Percentiles rank a stretch among this genome's conserved stretches.
Conservation (phyloP, 768 basidiomycete species). For the Termitomyces eurrhizus region DNA sequence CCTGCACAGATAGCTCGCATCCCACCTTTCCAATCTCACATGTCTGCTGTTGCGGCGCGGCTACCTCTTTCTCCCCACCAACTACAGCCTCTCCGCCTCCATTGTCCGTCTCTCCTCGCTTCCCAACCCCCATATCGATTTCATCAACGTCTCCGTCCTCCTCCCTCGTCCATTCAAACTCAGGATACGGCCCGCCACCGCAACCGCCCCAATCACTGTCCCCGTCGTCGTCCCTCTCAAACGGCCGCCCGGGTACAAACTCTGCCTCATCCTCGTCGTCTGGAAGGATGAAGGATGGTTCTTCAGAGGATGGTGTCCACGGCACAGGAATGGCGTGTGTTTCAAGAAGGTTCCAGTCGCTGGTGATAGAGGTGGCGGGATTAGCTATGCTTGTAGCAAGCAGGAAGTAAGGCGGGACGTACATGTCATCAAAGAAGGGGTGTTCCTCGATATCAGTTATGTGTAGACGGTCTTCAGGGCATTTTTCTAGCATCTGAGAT, state of each 20-base stretch:
- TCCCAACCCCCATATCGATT: neutral
- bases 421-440: neutral
- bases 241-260: neutral
- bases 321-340: neutral
- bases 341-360: neutral
- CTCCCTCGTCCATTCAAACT: neutral
- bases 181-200: neutral
- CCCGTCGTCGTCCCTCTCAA: neutral
- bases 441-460: neutral
- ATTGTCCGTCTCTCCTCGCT: neutral
- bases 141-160: neutral
- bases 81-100: neutral
- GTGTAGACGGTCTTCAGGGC: neutral
- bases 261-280: neutral
- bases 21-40: neutral
- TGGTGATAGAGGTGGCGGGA: neutral
- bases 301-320: neutral
- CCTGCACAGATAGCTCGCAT: too few species aligned
- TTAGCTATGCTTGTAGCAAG: neutral
- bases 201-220: neutral
- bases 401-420: neutral
- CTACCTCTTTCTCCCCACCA: neutral
- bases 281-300: neutral
- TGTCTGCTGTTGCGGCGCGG: neutral
- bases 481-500: conserved; percentile 1